Percentiles rank a stretch among this genome's conserved stretches.
Conservation (phyloP, 305 asterid genomes). For the Plantago rigida region DNA sequence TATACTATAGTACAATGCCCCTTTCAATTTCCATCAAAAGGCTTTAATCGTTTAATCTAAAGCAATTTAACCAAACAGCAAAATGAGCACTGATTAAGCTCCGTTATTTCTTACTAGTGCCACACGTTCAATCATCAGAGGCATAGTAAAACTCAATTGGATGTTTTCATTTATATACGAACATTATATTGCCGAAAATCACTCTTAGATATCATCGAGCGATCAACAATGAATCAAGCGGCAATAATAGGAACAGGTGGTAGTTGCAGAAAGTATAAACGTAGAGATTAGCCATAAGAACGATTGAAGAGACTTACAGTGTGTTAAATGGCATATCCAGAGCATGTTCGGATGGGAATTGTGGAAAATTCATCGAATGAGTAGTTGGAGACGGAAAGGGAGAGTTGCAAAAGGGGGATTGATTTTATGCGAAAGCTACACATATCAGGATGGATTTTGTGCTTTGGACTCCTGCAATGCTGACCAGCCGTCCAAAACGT, state of each 20-base stretch:
- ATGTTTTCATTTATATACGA: too few relatives aligned
- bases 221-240: too few relatives aligned
- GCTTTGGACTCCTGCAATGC: not conserved
- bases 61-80: not conserved
- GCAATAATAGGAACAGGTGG: too few relatives aligned
- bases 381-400: not conserved
- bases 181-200: too few relatives aligned
- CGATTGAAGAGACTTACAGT: not conserved
- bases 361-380: constrained; percentile 3
- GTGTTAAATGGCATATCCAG: constrained; percentile 19
- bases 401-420: not conserved
- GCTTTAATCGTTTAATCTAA: not conserved
- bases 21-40: not conserved
- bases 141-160: too few relatives aligned
- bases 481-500: not conserved
- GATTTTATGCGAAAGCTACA: constrained; percentile 1
- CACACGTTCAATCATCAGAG: not conserved
- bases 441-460: not conserved
- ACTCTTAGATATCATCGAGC: too few relatives aligned
- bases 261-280: not conserved
- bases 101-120: not conserved
- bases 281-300: not conserved
- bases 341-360: constrained; percentile 16
- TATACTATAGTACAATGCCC: not conserved
- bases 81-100: not conserved